Percentiles rank a stretch among this genome's conserved stretches.
phyloP scores from a whole-genome alignment of 305 asterid genomes.

The Salvia sclarea region DNA sequence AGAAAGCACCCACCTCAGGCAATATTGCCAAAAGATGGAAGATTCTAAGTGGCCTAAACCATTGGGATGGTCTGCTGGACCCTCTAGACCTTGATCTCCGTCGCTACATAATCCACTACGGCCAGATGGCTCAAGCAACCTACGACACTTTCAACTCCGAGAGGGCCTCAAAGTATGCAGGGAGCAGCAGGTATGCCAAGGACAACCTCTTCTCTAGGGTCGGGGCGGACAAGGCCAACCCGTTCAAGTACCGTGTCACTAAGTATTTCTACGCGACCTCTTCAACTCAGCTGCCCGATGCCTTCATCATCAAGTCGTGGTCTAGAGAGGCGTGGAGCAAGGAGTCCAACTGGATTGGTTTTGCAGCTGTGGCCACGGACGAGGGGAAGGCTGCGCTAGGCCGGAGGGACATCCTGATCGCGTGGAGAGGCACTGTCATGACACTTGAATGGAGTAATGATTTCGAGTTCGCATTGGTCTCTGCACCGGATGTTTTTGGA shows the following conservation, averaged over 20 bases:
- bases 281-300: conserved; percentile 44
- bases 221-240: conserved; percentile 40
- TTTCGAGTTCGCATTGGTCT: conserved; percentile 44
- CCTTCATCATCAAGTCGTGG: conserved; percentile 48
- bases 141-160: conserved; percentile 53
- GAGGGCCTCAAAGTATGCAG: conserved; percentile 52
- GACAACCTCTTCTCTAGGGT: conserved; percentile 34
- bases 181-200: conserved; percentile 43
- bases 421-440: conserved; percentile 62
- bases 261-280: conserved; percentile 66
- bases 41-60: conserved; percentile 51
- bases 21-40: conserved; percentile 54
- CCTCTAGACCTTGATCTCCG: conserved; percentile 67
- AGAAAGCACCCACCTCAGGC: neutral
- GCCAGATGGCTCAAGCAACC: conserved; percentile 56
- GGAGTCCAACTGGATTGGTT: conserved; percentile 83
- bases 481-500: conserved; percentile 58
- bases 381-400: conserved; percentile 58
- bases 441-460: conserved; percentile 63
- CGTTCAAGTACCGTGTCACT: conserved; percentile 48
- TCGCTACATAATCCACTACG: conserved; percentile 59
- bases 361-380: conserved; percentile 67
- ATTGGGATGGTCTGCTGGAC: conserved; percentile 56
- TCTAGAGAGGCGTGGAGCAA: conserved; percentile 65
- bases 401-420: conserved; percentile 65